Evolutionary conservation across 2,329 filamentous ascomycete species (phyloP).

Genomic region (Diaporthe amygdali): DNA sequence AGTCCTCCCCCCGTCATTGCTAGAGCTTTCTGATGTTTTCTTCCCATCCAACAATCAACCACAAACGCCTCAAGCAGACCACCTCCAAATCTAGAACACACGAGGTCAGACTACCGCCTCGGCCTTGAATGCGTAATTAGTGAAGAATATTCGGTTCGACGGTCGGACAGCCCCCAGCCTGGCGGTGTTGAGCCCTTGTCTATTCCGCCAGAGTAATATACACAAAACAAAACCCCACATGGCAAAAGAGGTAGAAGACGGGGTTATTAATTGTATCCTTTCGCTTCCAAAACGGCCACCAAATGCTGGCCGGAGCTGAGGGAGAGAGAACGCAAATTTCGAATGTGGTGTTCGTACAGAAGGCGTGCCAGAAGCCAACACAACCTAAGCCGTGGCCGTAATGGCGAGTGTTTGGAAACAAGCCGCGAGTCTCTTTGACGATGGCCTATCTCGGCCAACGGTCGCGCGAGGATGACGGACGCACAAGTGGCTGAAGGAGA

Average conservation of each 20-base stretch:
- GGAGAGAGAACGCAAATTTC: slow-evolving; percentile 18
- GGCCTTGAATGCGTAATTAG: slow-evolving; percentile 23
- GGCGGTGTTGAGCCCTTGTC: neutral
- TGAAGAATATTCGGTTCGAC: slow-evolving; percentile 14
- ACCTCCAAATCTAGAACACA: slow-evolving; percentile 18
- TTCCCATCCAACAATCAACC: slow-evolving; percentile 16
- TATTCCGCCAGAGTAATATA: slow-evolving; percentile 22
- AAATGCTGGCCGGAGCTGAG: neutral
- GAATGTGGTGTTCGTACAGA: slow-evolving; percentile 21
- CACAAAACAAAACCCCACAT: slow-evolving; percentile 18
- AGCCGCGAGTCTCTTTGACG: neutral
- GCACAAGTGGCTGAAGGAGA: slow-evolving; percentile 7
- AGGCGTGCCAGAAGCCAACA: neutral
- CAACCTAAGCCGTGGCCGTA: neutral
- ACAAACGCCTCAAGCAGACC: slow-evolving; percentile 14
- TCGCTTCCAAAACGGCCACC: slow-evolving; percentile 10
- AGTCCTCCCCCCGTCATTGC: neutral
- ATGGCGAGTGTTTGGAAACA: slow-evolving; percentile 1
- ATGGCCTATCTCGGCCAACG: neutral
- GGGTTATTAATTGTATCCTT: slow-evolving; percentile 24
- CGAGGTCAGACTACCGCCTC: slow-evolving; percentile 4
- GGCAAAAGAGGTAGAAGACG: slow-evolving; percentile 5
- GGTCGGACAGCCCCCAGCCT: neutral
- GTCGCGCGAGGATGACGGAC: neutral
- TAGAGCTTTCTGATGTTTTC: slow-evolving; percentile 13